Evolutionary conservation across 345 rosid genomes (phyloP), one percentile per base, ranked within the genome.

Genomic region (Gynandropsis gynandra): DNA sequence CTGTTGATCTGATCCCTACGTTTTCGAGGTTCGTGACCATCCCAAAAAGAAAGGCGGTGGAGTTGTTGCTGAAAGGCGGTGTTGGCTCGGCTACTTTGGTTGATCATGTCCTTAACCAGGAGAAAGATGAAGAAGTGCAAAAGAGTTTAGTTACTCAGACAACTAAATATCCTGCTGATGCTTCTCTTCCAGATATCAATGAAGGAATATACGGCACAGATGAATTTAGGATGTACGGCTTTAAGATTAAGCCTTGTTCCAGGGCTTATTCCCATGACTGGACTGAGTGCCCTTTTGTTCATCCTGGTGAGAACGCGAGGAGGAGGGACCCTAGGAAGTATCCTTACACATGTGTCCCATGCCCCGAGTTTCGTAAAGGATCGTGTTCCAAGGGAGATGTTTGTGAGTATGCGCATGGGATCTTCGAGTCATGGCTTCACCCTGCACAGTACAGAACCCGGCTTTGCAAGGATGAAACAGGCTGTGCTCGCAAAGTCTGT

Each of bases 231-330:
- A 90, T 90, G 98, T 90, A 58, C 64, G 73, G 79, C 43, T 90
- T 90, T 54, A 90, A 90, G 78, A 79, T 90, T n/a, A 90, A 84
- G 79, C 96, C 98, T 2, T 90, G 98, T 68, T 90, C 96, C 0
- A 79, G 98, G 65, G 98, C 98, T 7, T 90, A 90, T 62, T 87
- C 98, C 11, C 98, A 90, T 19, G 98, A 90, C 47, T 90, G 96
- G 98, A 90, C 96, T 0, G 96, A 90, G 76, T 90, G 98, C 66
- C 96, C 98, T 0, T 90, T 90, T 61, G 98, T 84, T 47, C 98
- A 90, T 59, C 98, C 98, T 0, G 95, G 98, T 3, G 98, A 90
- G 85, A 90, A 90, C 24, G 98, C 98, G 0, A 84, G 98, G 79
- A 82, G 98, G 53, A 76, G 98, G 49, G 98, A 90, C 74, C 96